Percentiles rank a stretch among this genome's conserved stretches.
phyloP scores from a whole-genome alignment of 202 grass and related monocot genomes.

The Panicum hallii region DNA sequence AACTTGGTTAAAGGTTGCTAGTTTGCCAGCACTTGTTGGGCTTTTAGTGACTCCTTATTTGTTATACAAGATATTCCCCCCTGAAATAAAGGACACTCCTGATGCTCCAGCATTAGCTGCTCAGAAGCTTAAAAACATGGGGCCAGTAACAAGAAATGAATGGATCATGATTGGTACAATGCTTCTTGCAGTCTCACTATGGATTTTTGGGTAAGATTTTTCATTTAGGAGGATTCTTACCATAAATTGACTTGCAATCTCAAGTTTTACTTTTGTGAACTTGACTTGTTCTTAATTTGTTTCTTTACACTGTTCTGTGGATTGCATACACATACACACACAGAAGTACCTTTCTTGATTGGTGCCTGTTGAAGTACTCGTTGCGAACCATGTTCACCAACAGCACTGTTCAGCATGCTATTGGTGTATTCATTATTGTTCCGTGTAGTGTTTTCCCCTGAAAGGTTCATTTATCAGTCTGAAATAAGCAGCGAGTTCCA shows the following conservation, averaged over 20 bases:
- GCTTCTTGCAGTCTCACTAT: conserved; percentile 86
- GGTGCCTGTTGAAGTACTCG: neutral
- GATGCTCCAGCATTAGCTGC: conserved; percentile 81
- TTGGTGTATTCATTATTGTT: conserved; percentile 2
- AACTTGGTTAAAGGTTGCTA: conserved; percentile 84
- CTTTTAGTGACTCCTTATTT: conserved; percentile 80
- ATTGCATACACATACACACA: neutral
- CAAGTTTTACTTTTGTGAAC: conserved; percentile 24
- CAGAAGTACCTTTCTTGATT: conserved; percentile 3
- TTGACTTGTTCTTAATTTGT: neutral
- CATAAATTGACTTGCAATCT: conserved; percentile 34
- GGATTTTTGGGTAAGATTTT: conserved; percentile 88
- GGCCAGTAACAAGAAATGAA: conserved; percentile 85
- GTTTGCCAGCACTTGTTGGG: conserved; percentile 77
- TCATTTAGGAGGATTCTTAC: conserved; percentile 20
- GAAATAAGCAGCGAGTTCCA: neutral
- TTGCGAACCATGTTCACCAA: neutral
- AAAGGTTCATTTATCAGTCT: conserved; percentile 15
- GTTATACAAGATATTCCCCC: conserved; percentile 86
- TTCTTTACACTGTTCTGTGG: neutral
- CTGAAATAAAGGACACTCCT: conserved; percentile 91
- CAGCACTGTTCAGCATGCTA: neutral
- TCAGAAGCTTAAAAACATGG: conserved; percentile 78
- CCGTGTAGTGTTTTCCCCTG: conserved; percentile 18
- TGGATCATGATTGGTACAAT: conserved; percentile 91